Evolutionary conservation across 768 basidiomycete genomes (phyloP).

Genomic region (Calocera viscosa): DNA sequence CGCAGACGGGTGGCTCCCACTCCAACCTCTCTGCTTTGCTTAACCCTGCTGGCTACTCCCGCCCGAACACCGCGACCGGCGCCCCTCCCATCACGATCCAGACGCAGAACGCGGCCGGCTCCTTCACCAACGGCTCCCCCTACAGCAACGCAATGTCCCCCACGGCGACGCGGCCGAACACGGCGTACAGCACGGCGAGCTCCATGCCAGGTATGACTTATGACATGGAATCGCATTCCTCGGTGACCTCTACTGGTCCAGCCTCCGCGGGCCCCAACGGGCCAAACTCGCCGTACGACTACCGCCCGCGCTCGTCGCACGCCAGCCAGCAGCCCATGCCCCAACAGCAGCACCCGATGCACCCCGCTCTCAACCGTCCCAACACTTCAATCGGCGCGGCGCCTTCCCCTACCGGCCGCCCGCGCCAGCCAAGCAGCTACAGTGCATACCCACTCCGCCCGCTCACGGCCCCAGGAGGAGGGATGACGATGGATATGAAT

Average conservation of each 20-base stretch:
- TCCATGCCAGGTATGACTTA: conserved; percentile 8
- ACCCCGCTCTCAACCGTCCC: background rate
- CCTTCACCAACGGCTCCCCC: background rate
- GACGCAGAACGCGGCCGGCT: background rate
- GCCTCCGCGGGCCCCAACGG: conserved; percentile 6
- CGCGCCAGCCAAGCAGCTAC: background rate
- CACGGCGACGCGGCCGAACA: background rate
- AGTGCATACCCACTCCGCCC: background rate
- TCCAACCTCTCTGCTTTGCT: conserved; percentile 5
- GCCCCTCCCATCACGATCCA: background rate
- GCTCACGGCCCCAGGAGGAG: background rate
- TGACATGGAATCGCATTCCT: conserved; percentile 9
- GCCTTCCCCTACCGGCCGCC: background rate
- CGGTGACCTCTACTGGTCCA: conserved; percentile 8
- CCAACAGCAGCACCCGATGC: background rate
- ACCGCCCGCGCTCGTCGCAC: conserved; percentile 3
- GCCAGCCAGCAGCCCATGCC: conserved; percentile 3
- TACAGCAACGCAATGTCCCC: conserved; percentile 1
- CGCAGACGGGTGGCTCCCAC: background rate
- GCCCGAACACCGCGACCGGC: background rate
- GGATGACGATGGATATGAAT: conserved; percentile 8
- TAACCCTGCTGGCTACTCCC: conserved; percentile 7
- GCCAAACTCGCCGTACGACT: conserved; percentile 1
- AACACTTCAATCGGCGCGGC: conserved; percentile 3
- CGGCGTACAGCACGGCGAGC: conserved; percentile 4